A percentile compares a stretch with the other conserved stretches of the same genome.
These are phyloP conservation scores for Ceratocystis alfenasii DNA, from an alignment of 2,329 filamentous ascomycete genomes.

Conservation along the genomic window DNA sequence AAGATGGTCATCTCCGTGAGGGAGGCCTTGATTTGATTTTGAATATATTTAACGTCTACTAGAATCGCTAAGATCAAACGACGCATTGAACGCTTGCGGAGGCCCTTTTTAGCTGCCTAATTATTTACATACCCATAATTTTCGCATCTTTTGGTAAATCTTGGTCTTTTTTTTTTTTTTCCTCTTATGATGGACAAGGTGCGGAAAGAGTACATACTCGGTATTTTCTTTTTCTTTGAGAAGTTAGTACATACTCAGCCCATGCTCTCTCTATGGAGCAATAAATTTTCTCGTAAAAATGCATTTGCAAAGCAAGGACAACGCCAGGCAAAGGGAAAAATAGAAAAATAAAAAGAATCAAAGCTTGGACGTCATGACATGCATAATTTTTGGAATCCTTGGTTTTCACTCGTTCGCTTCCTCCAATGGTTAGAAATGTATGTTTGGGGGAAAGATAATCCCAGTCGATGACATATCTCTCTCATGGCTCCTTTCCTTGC, in stretches of 20 bases:
- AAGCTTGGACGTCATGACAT: slow-evolving; percentile 6
- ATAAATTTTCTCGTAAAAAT: no score
- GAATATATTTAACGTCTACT: no score
- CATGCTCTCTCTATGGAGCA: no score
- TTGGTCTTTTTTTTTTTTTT: no score
- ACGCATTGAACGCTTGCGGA: no score
- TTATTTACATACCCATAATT: no score
- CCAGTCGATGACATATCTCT: neutral
- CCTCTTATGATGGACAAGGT: no score
- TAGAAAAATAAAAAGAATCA: neutral
- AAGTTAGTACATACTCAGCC: no score
- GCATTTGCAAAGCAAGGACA: neutral
- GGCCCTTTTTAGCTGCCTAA: no score
- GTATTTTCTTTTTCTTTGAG: neutral
- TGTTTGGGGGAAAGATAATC: neutral
- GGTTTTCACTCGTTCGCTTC: neutral
- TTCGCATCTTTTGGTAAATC: no score
- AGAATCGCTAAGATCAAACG: no score
- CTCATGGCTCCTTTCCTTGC: neutral
- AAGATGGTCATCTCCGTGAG: neutral
- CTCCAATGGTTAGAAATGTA: neutral
- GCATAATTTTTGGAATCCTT: neutral
- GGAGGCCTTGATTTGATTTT: neutral
- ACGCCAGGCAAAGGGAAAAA: neutral
- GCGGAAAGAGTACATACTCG: no score